phyloP scores from a whole-genome alignment of 345 rosid species.

The Citrus inodora region DNA sequence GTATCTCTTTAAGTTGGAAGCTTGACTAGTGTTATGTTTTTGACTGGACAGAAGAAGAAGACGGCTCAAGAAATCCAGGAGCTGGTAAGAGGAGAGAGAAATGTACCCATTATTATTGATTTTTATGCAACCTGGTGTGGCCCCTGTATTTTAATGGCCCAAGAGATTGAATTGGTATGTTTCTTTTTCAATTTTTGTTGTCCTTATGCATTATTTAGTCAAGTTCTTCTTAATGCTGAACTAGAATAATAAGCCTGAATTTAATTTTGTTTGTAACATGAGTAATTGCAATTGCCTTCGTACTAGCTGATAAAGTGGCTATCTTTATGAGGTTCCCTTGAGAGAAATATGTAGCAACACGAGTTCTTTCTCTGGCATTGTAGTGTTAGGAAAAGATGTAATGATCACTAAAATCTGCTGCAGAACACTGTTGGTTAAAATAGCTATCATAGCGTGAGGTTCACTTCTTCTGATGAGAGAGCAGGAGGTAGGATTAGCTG shows the following conservation, averaged over 20 bases:
- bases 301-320: not conserved
- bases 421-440: not conserved
- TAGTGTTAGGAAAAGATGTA: not conserved
- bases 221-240: not conserved
- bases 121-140: constrained; percentile 99
- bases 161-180: constrained; percentile 85
- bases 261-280: too few relatives aligned
- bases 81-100: constrained; percentile 75
- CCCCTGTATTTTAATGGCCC: constrained; percentile 93
- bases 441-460: not conserved
- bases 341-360: not conserved
- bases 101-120: constrained; percentile 73
- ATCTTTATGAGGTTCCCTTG: not conserved
- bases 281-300: too few relatives aligned
- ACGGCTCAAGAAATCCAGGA: constrained; percentile 82
- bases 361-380: not conserved
- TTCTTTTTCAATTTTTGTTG: not conserved
- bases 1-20: constrained; percentile 2
- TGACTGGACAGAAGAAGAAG: constrained; percentile 51
- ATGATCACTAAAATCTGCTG: not conserved
- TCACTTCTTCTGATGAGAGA: not conserved
- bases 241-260: not conserved
- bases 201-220: not conserved
- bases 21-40: constrained; percentile 1
- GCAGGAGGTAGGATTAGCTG: not conserved